phyloP scores from a whole-genome alignment of 768 basidiomycete species.

The Tremella yokohamensis region DNA sequence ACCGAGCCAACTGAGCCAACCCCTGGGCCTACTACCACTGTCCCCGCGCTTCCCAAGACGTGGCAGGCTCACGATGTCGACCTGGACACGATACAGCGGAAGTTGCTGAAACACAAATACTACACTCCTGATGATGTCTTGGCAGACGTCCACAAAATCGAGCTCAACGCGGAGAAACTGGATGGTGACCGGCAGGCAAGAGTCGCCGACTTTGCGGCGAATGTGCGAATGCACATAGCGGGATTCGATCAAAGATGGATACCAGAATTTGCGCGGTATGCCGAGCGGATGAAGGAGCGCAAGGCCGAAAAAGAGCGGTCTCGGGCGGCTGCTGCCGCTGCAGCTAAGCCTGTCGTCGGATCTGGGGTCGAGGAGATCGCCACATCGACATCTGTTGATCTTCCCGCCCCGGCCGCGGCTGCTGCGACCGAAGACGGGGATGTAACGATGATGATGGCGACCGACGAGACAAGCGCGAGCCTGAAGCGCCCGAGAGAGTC shows the following conservation, averaged over 20 bases:
- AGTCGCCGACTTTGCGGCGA: conserved; percentile 81
- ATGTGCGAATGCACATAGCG: conserved; percentile 61
- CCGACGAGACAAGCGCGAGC: conserved; percentile 6
- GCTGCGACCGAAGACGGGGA: neutral
- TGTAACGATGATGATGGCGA: neutral
- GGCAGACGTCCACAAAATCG: conserved; percentile 56
- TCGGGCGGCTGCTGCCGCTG: conserved; percentile 6
- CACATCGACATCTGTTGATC: neutral
- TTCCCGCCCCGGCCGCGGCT: neutral
- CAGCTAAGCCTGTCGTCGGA: neutral
- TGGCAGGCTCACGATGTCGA: conserved; percentile 69
- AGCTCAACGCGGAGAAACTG: conserved; percentile 60
- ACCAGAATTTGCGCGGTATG: conserved; percentile 84
- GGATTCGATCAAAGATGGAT: conserved; percentile 57
- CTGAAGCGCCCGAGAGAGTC: conserved; percentile 21
- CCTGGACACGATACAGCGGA: conserved; percentile 81
- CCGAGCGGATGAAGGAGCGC: conserved; percentile 61
- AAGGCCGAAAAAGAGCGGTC: conserved; percentile 50
- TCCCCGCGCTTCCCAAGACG: neutral
- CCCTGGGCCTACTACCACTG: conserved; percentile 23
- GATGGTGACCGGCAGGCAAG: conserved; percentile 67
- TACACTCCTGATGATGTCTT: conserved; percentile 84
- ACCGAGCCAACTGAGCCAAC: neutral
- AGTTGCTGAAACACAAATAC: conserved; percentile 79
- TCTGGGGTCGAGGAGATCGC: neutral